Conservation (phyloP, 2,329 filamentous ascomycete genomes). For the Talaromyces marneffei region DNA sequence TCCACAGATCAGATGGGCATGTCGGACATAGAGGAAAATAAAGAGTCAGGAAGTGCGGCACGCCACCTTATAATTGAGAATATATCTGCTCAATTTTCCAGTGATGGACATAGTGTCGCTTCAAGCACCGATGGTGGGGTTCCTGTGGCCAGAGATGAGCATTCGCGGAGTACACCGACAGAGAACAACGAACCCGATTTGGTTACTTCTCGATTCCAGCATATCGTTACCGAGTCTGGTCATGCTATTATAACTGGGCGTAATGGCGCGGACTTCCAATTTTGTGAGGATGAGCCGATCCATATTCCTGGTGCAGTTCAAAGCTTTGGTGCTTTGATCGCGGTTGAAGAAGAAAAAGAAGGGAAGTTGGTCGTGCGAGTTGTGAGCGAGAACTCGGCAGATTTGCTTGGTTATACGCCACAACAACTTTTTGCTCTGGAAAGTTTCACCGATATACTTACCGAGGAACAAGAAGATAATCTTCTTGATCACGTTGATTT, state of each 20-base stretch:
- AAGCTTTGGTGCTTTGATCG: slow-evolving; percentile 70
- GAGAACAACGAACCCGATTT: slow-evolving; percentile 44
- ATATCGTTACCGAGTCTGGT: slow-evolving; percentile 68
- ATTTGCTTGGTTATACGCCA: slow-evolving; percentile 70
- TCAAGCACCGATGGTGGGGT: slow-evolving; percentile 17
- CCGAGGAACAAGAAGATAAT: slow-evolving; percentile 77
- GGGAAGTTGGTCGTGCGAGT: slow-evolving; percentile 65
- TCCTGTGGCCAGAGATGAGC: slow-evolving; percentile 10
- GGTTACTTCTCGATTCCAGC: slow-evolving; percentile 69
- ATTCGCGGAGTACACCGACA: slow-evolving; percentile 26
- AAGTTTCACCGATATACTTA: slow-evolving; percentile 77
- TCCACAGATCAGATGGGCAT: background rate
- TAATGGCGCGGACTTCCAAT: slow-evolving; percentile 64
- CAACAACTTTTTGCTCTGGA: slow-evolving; percentile 66
- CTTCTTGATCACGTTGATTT: slow-evolving; percentile 83
- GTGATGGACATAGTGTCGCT: slow-evolving; percentile 11
- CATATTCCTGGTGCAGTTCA: slow-evolving; percentile 81
- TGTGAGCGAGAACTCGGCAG: slow-evolving; percentile 73
- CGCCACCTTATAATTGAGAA: slow-evolving; percentile 16
- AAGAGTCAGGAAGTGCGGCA: slow-evolving; percentile 7
- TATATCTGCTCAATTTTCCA: slow-evolving; percentile 13
- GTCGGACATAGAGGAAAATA: slow-evolving; percentile 1
- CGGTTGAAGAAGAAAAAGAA: slow-evolving; percentile 63
- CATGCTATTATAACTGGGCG: slow-evolving; percentile 78
- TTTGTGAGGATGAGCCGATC: slow-evolving; percentile 87